Evolutionary conservation across 2,329 filamentous ascomycete genomes (phyloP), one percentile per base, ranked within the genome.

Genomic region (Ascochyta fabae): DNA sequence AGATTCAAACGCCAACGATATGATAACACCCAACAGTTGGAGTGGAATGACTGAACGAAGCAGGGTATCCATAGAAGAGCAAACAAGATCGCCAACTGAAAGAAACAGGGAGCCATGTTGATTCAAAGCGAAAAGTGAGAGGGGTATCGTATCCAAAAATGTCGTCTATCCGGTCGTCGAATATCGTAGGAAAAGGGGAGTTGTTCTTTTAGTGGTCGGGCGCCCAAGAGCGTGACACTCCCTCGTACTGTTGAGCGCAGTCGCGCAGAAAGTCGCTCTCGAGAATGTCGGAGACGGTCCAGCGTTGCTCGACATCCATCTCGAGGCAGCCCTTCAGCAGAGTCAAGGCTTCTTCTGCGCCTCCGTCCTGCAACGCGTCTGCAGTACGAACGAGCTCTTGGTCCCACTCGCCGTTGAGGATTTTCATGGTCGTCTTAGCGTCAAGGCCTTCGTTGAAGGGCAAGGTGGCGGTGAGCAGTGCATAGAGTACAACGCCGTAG

Each of bases 391-490:
- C 74, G 12, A 79, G 75, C 13, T 81, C 72, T 10, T 77, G 73
- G 53, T 87, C 79, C 84, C 86, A 89, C 16, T 83, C 80, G 6
- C 86, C 86, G 15, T 78, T 79, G 27, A 84, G 70, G 54, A 89
- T 89, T 62, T 85, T 83, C 57, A 81, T 79, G 51, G 82, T 81
- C 4, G 87, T 80, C 53, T 83, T 84, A 42, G 84, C 82, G 41
- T 84, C 78, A 59, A 89, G 83, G 0, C 80, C 71, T 62, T 88
- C 83, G 44, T 84, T 81, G 73, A 89, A 89, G 0, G 87, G 87
- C 6, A 88, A 78, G 5, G 80, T 80, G 15, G 86, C 86, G 0
- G 85, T 85, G 23, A 88, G 74, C 23, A 88, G 74, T 1, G 84
- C 80, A 65, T 84, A 89, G 3, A 87, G 76, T 10, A 87, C 82